Conservation (phyloP, 371 early-diverging fungal genomes). For the Fennellomyces sp. region DNA sequence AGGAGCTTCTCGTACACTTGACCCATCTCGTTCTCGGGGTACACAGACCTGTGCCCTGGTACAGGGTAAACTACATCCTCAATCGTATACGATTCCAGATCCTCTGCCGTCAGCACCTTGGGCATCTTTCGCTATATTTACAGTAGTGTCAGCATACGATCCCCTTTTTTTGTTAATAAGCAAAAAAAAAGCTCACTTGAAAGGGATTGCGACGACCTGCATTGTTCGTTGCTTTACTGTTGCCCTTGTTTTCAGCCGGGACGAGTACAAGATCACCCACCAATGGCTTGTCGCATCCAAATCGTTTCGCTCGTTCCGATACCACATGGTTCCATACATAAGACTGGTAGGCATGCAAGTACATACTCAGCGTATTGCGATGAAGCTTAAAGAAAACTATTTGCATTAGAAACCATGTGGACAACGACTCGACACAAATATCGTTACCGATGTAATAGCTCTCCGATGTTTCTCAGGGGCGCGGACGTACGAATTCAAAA, state of each 20-base stretch:
- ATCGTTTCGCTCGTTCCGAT: conserved; percentile 72
- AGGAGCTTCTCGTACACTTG: conserved; percentile 70
- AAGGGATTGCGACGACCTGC: conserved; percentile 28
- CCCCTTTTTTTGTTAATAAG: background rate
- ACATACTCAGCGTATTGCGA: conserved; percentile 87
- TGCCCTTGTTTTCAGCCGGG: conserved; percentile 3
- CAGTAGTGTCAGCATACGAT: too few species aligned
- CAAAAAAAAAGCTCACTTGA: conserved; percentile 26
- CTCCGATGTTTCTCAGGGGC: conserved; percentile 52
- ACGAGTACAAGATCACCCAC: conserved; percentile 86
- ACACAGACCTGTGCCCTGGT: conserved; percentile 79
- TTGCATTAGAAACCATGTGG: background rate
- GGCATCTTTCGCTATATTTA: conserved; percentile 30
- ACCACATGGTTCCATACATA: conserved; percentile 94
- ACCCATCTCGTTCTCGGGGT: conserved; percentile 80
- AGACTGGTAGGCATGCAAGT: conserved; percentile 98
- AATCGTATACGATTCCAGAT: conserved; percentile 71
- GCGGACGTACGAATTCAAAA: conserved; percentile 59
- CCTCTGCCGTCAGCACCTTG: conserved; percentile 68
- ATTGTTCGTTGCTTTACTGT: conserved; percentile 11
- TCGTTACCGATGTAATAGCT: conserved; percentile 66
- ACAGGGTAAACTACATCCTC: conserved; percentile 91
- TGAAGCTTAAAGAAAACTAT: conserved; percentile 62
- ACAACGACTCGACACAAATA: background rate
- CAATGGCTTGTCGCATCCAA: conserved; percentile 71